Conservation (phyloP, 345 rosid species). For the Corymbia maculata region DNA sequence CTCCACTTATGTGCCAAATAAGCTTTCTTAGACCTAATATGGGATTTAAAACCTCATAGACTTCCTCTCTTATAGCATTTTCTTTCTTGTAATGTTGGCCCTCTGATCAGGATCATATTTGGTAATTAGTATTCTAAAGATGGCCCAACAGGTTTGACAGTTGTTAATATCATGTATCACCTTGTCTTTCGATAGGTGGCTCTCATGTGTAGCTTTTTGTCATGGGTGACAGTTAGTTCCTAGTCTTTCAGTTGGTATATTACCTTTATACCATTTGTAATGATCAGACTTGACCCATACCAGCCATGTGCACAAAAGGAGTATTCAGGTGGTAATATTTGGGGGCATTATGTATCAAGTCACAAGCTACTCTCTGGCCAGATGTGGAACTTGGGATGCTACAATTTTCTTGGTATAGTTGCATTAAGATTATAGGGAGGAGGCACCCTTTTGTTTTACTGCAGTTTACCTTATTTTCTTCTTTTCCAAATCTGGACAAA, state of each 20-base stretch:
- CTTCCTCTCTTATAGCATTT: not conserved
- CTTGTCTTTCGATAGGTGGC: not conserved
- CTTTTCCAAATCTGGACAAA: not conserved
- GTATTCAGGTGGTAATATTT: not conserved
- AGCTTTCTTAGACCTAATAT: not conserved
- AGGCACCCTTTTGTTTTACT: not conserved
- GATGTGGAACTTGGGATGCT: not conserved
- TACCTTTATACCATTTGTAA: not conserved
- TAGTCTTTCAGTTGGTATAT: not conserved
- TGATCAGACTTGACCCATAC: not conserved
- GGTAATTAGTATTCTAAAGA: not conserved
- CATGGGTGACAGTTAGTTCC: not conserved
- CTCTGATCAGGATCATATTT: not conserved
- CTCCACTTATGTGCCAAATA: not conserved
- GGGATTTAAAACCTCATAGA: not conserved
- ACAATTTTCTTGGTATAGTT: not conserved
- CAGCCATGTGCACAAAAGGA: not conserved
- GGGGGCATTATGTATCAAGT: not conserved
- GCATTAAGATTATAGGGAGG: not conserved
- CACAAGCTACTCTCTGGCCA: not conserved
- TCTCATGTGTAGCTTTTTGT: not conserved
- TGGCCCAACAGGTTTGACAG: not conserved
- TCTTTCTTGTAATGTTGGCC: not conserved
- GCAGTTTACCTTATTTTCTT: not conserved
- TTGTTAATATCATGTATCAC: not conserved